phyloP scores from a whole-genome alignment of 441 rosid species.

The Manihot esculenta region DNA sequence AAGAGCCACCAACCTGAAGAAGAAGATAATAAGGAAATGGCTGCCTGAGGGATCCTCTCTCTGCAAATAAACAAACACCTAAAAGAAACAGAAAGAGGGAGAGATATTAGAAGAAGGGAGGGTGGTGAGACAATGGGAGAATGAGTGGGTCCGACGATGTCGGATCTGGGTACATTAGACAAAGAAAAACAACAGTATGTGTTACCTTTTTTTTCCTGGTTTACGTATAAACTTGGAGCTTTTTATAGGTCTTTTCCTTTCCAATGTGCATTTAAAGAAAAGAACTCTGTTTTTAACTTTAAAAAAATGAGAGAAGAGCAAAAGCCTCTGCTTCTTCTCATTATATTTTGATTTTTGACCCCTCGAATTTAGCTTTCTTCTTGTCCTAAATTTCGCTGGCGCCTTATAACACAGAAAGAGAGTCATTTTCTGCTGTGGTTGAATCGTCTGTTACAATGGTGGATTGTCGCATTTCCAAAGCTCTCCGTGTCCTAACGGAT shows the following conservation, averaged over 20 bases:
- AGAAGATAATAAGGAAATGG: background rate
- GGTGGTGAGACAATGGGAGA: background rate
- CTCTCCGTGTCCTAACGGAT: no score
- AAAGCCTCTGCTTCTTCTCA: background rate
- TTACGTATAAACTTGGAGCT: background rate
- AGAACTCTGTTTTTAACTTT: no score
- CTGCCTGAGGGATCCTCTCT: constrained; percentile 16
- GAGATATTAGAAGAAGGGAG: background rate
- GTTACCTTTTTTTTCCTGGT: no score
- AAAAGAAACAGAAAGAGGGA: background rate
- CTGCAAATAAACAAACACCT: background rate
- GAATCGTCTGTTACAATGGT: no score
- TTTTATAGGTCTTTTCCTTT: background rate
- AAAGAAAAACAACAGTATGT: constrained; percentile 1
- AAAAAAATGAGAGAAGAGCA: no score
- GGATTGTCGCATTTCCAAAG: no score
- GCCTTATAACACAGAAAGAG: background rate
- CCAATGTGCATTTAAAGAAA: no score
- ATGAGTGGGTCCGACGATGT: constrained; percentile 22
- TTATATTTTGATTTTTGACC: background rate
- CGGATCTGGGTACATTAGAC: constrained; percentile 23
- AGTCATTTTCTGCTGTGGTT: no score
- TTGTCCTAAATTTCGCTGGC: constrained; percentile 14
- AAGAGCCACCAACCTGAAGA: constrained; percentile 1
- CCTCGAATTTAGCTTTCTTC: background rate